Evolutionary conservation across 192 early-diverging fungal species (phyloP).

Genomic region (Thoreauomyces humboldtii): DNA sequence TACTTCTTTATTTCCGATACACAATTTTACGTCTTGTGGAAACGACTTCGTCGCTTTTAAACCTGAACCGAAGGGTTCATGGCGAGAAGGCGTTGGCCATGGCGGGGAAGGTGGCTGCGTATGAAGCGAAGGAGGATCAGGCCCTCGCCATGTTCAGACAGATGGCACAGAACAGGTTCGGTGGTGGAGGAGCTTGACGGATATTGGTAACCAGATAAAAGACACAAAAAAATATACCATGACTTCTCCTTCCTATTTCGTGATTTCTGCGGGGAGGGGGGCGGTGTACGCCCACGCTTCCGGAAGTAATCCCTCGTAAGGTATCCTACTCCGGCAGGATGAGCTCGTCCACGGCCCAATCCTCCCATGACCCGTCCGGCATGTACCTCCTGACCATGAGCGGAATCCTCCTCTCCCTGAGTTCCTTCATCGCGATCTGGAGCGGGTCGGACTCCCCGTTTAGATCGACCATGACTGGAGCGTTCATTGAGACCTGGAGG

Average conservation of each 20-base stretch:
- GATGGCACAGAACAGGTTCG: slow-evolving; percentile 52
- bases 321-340: slow-evolving; percentile 42
- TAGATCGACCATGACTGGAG: slow-evolving; percentile 94
- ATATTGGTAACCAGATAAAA: too few species aligned
- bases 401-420: slow-evolving; percentile 89
- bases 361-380: slow-evolving; percentile 92
- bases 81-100: slow-evolving; percentile 35
- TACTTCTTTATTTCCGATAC: too few species aligned
- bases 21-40: too few species aligned
- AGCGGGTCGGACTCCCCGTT: slow-evolving; percentile 92
- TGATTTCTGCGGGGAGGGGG: too few species aligned
- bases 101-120: slow-evolving; percentile 46
- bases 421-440: slow-evolving; percentile 91
- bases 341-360: slow-evolving; percentile 90
- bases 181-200: background rate
- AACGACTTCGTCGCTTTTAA: too few species aligned
- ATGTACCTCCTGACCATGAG: slow-evolving; percentile 88
- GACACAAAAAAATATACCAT: too few species aligned
- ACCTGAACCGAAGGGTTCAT: too few species aligned
- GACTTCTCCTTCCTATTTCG: too few species aligned
- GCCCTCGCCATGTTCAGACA: slow-evolving; percentile 68
- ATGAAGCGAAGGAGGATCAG: slow-evolving; percentile 65
- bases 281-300: too few species aligned
- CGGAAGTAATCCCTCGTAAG: too few species aligned
- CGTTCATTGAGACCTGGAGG: slow-evolving; percentile 97